These are phyloP conservation scores for Jaenimonas drosophilae DNA, from an alignment of 208 protist species.

Conservation along the genomic window DNA sequence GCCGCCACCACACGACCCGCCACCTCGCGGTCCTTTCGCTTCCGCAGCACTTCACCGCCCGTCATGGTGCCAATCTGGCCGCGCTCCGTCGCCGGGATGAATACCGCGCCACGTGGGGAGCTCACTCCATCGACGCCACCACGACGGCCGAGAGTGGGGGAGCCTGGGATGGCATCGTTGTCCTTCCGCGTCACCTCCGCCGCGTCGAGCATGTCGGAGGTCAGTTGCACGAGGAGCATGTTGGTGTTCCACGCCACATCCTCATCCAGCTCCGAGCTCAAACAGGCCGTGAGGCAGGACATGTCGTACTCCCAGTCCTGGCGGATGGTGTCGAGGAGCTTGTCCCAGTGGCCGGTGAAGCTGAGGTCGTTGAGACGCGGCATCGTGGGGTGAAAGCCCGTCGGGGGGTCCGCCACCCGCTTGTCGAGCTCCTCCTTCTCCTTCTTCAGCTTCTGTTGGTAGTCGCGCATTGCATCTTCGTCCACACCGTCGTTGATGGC, in stretches of 20 bases:
- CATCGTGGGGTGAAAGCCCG: slow-evolving; percentile 55
- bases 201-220: slow-evolving; percentile 75
- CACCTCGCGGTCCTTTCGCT: slow-evolving; percentile 13
- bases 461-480: slow-evolving; percentile 15
- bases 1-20: no score
- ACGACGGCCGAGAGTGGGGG: neutral
- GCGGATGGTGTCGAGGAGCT: slow-evolving; percentile 50
- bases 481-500: slow-evolving; percentile 41
- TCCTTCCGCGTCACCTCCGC: slow-evolving; percentile 23
- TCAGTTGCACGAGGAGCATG: slow-evolving; percentile 85
- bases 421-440: slow-evolving; percentile 42
- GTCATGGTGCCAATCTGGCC: slow-evolving; percentile 34
- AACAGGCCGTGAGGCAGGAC: slow-evolving; percentile 64
- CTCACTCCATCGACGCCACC: neutral
- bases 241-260: slow-evolving; percentile 82
- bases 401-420: slow-evolving; percentile 53
- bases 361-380: slow-evolving; percentile 68
- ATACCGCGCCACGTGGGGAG: no score
- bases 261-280: slow-evolving; percentile 76
- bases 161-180: slow-evolving; percentile 3
- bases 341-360: slow-evolving; percentile 53
- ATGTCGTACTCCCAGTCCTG: slow-evolving; percentile 79
- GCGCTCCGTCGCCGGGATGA: slow-evolving; percentile 19
- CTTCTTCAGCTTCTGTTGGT: slow-evolving; percentile 13
- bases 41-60: slow-evolving; percentile 38